Percentiles rank a stretch among this genome's conserved stretches.
Evolutionary conservation across 2,329 filamentous ascomycete genomes (phyloP).

Genomic region (Pseudogymnoascus destructans): DNA sequence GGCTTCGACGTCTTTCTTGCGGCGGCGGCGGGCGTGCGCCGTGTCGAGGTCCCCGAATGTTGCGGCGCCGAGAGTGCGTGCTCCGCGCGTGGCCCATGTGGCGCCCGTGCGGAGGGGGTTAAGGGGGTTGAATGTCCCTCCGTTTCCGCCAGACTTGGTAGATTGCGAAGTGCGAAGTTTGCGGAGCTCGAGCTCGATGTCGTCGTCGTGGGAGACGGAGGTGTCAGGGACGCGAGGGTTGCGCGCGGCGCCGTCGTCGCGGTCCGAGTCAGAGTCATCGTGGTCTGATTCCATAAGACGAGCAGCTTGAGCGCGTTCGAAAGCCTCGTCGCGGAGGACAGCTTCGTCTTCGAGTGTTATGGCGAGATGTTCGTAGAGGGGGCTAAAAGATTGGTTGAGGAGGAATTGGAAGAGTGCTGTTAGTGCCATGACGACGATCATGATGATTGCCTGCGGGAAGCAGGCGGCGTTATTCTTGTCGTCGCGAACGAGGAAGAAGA

Average conservation of each 20-base stretch:
- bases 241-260: not conserved
- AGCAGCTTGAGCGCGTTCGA: conserved; percentile 62
- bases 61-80: not conserved
- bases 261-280: conserved; percentile 26
- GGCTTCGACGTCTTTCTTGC: conserved; percentile 50
- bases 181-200: conserved; percentile 8
- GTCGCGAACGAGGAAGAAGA: conserved; percentile 69
- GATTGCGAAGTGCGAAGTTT: conserved; percentile 9
- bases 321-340: conserved; percentile 77
- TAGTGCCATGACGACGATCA: conserved; percentile 61
- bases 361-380: conserved; percentile 76
- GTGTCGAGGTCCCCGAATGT: not conserved
- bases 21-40: not conserved
- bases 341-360: conserved; percentile 95
- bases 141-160: not conserved
- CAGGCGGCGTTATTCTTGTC: conserved; percentile 42
- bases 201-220: not conserved
- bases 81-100: conserved; percentile 16
- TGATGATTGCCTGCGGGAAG: conserved; percentile 65
- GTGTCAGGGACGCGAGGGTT: not conserved
- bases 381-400: conserved; percentile 71
- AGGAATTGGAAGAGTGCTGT: conserved; percentile 69
- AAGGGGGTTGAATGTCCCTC: conserved; percentile 22
- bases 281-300: conserved; percentile 51
- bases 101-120: not conserved